Evolutionary conservation across 2,329 filamentous ascomycete species (phyloP), one percentile per base, ranked within the genome.

Genomic region (Beauveria caledonica): DNA sequence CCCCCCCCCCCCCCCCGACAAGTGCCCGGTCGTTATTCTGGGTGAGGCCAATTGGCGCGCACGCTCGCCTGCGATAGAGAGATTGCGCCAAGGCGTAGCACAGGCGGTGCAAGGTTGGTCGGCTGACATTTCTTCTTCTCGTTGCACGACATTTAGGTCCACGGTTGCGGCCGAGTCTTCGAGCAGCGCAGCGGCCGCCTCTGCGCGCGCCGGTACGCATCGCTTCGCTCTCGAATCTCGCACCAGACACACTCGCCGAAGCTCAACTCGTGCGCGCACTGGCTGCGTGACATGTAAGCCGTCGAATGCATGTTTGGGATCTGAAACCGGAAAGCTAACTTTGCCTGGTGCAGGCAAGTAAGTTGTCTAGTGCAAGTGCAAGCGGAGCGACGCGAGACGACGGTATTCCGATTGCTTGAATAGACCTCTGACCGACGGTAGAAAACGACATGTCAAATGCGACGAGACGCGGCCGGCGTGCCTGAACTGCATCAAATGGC

Each of bases 381-480:
- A 39, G 9, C 15, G 21, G 3, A 27, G 13, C 33, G 5, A 29
- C 3, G 9, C 17, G 25, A 33, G 21, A 25, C 21, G 45, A 27
- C 17, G 27, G 48, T 11, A 11, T 50, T 33, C 27, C 13, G 9
- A 19, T 21, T 13, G 27, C 5, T 33, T 36, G 29, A 19, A 21
- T 8, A 51, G 6, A 8, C 4, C n/a, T 44, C 53, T 56, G 36
- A 46, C 29, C 10, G 1, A 7, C 17, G 27, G 48, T 52, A 75
- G 73, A 57, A 75, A 74, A 58, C 74, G 74, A 21, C 74, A 76
- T 63, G 71, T 77, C 42, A 77, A 77, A 64, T 77, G 74, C 60
- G 74, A 77, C 53, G 74, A 77, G 64, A 72, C 73, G 25, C 72
- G 72, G 42, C 74, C 74, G 19, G 69, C 72, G 5, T 77, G 74